Base-by-base conservation (phyloP, 495 filamentous ascomycete genomes). In the Aspergillus nanangensis region DNA sequence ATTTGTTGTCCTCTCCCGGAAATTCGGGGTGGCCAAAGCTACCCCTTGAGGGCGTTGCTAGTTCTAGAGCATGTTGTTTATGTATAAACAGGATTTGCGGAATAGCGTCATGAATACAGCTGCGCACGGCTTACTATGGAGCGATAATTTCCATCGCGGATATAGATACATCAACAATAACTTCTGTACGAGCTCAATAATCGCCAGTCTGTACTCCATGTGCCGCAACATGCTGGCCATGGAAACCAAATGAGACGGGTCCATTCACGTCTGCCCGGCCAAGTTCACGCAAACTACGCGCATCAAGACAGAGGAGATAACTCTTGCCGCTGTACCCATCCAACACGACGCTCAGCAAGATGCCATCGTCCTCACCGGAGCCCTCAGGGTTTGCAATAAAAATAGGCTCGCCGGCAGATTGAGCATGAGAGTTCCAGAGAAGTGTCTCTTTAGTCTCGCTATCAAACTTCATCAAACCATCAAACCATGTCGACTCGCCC, bases 381-480 rank as follows among this genome's bases (percentile, higher is more conserved):
- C 57, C 61, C 0, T 64, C 48, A 0, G 60, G 61, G 21, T 81
- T 64, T 0, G 79, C 69, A 0, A 91, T 69, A 48, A 92, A 90
- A 36, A 91, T 82, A 0, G 86, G 72, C 54, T 92, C 87, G 3
- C 86, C 82, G 0, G 87, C 83, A 0, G 77, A 84, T 39, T 90
- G 84, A 0, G 76, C 84, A 38, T 76, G 69, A 9, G 58, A 64
- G 2, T 67, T 61, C 87, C 82, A 89, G n/a, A 64, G 60, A 2
- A 61, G 33, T 1, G 64, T 52, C 35, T 70, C 64, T 21, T 72
- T 61, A 0, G 78, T 84, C 10, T 66, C 59, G 4, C 71, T 70
- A 58, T 92, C 85, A 27, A 81, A 78, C 53, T 91, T 92, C 41
- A 77, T 69, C 18, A 93, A 74, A 0, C 75, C 75, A 48, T 90